Evolutionary conservation across 1,284 basidiomycete species (phyloP), one percentile per base, ranked within the genome.

Genomic region (Apiotrichum sp.): DNA sequence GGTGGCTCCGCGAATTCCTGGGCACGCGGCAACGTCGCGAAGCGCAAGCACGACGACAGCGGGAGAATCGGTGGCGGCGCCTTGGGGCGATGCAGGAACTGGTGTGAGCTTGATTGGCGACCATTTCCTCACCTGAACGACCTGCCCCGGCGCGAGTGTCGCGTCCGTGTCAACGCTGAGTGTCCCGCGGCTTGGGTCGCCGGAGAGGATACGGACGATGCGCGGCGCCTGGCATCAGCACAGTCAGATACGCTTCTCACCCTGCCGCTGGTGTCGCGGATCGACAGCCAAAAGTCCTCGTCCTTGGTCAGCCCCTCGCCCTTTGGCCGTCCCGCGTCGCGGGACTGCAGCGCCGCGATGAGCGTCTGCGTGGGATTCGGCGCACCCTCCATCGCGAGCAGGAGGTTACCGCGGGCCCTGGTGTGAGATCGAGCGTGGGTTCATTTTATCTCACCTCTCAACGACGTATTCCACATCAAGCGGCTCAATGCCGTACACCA

Each of bases 131-230:
- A 86, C 87, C 76, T 85, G 83, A n/a, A 89, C 82, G 2, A 68
- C 66, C 13, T 83, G 77, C 3, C 86, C 86, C 2, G 76, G 70
- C 1, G 68, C 65, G 0, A 88, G 83, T 3, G 87, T 83, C 32
- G 78, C 78, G 39, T 82, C 79, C 14, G 82, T 80, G 38, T 87
- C 85, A 1, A 93, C 77, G 0, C 87, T 83, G 14, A 93, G 78
- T 0, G 83, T 82, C 0, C 90, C 90, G 8, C 87, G 80, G 29
- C 83, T 84, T 0, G 88, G 89, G 70, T 89, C 89, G 1, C 90
- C 90, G 0, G 87, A 86, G 13, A 82, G 82, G 61, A 93, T 86
- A 54, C 68, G 70, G 5, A 75, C 69, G 6, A 57, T 46, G 29
- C 54, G 59, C 31, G 33, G 40, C 3, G 32, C 31, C 40, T 32